Conservation (phyloP, 805 yeast genomes). For the Maudiozyma barnettii region DNA sequence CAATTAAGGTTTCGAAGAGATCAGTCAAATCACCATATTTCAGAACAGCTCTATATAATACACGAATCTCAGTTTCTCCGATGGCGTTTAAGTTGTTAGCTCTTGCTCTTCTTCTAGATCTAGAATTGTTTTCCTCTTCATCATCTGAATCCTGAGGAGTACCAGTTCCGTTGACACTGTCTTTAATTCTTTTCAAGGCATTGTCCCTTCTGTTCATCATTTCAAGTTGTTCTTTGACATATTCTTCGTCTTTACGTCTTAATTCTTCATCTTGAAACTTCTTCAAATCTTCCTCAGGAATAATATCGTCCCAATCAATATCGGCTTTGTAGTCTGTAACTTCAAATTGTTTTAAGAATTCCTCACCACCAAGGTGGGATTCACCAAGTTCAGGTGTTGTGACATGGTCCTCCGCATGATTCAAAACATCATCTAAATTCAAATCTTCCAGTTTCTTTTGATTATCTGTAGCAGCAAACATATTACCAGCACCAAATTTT, state of each 20-base stretch:
- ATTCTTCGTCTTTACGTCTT: conserved; percentile 76
- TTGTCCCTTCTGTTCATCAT: conserved; percentile 75
- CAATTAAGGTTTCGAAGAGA: conserved; percentile 76
- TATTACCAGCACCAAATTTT: conserved; percentile 96
- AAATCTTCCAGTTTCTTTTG: conserved; percentile 92
- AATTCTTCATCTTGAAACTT: conserved; percentile 88
- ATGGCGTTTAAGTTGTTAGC: conserved; percentile 45
- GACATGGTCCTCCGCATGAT: conserved; percentile 94
- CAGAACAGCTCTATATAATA: conserved; percentile 72
- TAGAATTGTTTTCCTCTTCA: conserved; percentile 32
- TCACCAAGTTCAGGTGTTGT: conserved; percentile 96
- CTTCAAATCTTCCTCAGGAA: conserved; percentile 86
- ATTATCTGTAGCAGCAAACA: conserved; percentile 92
- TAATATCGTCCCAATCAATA: conserved; percentile 97
- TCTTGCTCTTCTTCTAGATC: conserved; percentile 31
- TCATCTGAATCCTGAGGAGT: conserved; percentile 23
- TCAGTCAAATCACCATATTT: conserved; percentile 70
- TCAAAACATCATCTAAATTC: conserved; percentile 90
- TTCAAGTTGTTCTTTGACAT: conserved; percentile 79
- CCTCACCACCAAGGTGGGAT: conserved; percentile 97
- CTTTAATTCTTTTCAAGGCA: conserved; percentile 52
- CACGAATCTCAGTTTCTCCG: conserved; percentile 80
- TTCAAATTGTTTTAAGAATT: conserved; percentile 91
- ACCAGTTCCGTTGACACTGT: conserved; percentile 35
- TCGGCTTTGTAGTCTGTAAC: conserved; percentile 98